Evolutionary conservation across 352 stramenopile genomes (phyloP).

Genomic region (Pythium volutum): DNA sequence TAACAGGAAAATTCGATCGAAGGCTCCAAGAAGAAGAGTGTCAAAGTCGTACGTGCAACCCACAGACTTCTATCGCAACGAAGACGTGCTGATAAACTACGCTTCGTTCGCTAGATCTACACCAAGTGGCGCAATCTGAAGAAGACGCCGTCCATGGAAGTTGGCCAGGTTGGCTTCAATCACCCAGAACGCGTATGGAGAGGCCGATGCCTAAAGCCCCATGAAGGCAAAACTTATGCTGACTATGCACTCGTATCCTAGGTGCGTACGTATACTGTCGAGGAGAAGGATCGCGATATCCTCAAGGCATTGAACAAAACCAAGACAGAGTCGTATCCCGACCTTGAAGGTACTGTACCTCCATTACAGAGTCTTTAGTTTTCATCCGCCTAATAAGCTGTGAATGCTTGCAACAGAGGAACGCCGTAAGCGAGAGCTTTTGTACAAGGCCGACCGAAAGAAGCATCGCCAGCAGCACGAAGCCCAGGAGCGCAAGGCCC

Average conservation of each 20-base stretch:
- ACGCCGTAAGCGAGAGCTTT: conserved; percentile 48
- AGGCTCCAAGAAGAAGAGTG: conserved; percentile 90
- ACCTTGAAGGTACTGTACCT: conserved; percentile 59
- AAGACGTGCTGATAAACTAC: too few relatives aligned
- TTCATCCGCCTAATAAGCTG: neutral
- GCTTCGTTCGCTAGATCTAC: conserved; percentile 73
- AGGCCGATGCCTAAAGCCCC: neutral
- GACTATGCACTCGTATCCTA: conserved; percentile 13
- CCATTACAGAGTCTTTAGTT: neutral
- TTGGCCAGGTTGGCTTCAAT: conserved; percentile 88
- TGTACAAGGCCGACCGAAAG: conserved; percentile 76
- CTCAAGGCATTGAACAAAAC: conserved; percentile 87
- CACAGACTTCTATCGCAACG: too few relatives aligned
- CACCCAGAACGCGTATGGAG: conserved; percentile 50
- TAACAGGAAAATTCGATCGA: conserved; percentile 91
- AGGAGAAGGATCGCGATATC: conserved; percentile 85
- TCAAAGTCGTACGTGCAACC: conserved; percentile 61
- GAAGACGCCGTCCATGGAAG: conserved; percentile 89
- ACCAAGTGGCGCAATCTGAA: conserved; percentile 92
- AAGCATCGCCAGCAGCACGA: conserved; percentile 61
- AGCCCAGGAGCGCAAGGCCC: conserved; percentile 43
- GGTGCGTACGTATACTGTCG: conserved; percentile 68
- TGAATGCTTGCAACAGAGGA: conserved; percentile 44
- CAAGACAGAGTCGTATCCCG: conserved; percentile 70
- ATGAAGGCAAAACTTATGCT: neutral